A percentile compares a stretch with the other conserved stretches of the same genome.
Conservation (phyloP, 805 yeast genomes). For the Wickerhamomyces silvicola region DNA sequence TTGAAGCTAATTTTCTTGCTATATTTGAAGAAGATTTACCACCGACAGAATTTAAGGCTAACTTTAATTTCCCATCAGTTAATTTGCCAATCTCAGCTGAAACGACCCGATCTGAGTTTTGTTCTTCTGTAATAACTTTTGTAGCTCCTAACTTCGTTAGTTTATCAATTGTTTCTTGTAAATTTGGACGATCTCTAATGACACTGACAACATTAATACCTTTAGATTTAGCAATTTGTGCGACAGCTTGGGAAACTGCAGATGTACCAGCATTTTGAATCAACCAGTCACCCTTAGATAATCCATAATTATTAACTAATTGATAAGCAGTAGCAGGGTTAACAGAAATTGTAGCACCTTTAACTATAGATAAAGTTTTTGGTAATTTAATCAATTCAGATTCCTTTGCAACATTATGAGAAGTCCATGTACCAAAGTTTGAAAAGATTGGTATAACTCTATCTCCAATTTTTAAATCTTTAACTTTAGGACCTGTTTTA, state of each 20-base stretch:
- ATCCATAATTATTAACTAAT: slow-evolving; percentile 63
- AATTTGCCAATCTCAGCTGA: slow-evolving; percentile 51
- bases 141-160: slow-evolving; percentile 73
- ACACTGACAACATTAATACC: slow-evolving; percentile 84
- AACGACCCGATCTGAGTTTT: slow-evolving; percentile 65
- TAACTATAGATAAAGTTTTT: slow-evolving; percentile 41
- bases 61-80: slow-evolving; percentile 48
- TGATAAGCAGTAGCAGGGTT: slow-evolving; percentile 92
- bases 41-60: slow-evolving; percentile 91
- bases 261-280: slow-evolving; percentile 96
- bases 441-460: slow-evolving; percentile 79
- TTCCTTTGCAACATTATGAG: slow-evolving; percentile 55
- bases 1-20: slow-evolving; percentile 70
- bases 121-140: slow-evolving; percentile 79
- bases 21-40: slow-evolving; percentile 79
- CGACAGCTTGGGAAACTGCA: slow-evolving; percentile 87
- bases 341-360: slow-evolving; percentile 86
- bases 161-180: slow-evolving; percentile 53
- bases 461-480: slow-evolving; percentile 57
- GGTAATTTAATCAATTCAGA: slow-evolving; percentile 49
- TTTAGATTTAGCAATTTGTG: slow-evolving; percentile 74
- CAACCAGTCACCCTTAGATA: slow-evolving; percentile 64
- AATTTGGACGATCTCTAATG: slow-evolving; percentile 77
- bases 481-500: slow-evolving; percentile 54
- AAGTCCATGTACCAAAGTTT: slow-evolving; percentile 92